Percentiles rank a stretch among this genome's conserved stretches.
These are phyloP conservation scores for Physcomitrellopsis africana DNA, from an alignment of 225 moss, liverwort and hornwort species.

Conservation along the genomic window DNA sequence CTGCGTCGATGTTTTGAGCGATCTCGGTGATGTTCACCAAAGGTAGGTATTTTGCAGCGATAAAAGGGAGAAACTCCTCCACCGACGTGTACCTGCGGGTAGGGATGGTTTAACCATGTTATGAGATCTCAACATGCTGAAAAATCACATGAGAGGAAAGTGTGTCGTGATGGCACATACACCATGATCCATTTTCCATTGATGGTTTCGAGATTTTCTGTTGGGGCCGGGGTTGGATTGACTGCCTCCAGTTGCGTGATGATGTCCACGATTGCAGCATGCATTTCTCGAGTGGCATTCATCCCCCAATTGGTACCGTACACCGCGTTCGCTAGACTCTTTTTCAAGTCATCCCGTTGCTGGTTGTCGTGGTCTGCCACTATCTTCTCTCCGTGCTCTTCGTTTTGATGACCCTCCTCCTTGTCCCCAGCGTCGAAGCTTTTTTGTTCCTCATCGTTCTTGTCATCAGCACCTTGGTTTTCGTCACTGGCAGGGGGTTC, in stretches of 20 bases:
- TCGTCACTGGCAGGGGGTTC: neutral
- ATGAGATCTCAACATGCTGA: too few relatives aligned
- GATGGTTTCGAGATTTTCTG: constrained; percentile 53
- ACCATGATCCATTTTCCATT: constrained; percentile 74
- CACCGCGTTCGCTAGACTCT: constrained; percentile 51
- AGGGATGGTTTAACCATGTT: neutral
- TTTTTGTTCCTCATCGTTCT: neutral
- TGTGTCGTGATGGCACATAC: constrained; percentile 34
- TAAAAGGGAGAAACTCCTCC: constrained; percentile 56
- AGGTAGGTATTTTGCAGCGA: constrained; percentile 67
- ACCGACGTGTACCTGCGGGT: constrained; percentile 61
- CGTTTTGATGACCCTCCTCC: neutral
- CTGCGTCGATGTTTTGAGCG: constrained; percentile 58
- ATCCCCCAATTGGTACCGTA: constrained; percentile 66
- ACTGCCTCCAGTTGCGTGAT: constrained; percentile 71
- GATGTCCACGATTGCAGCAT: constrained; percentile 62
- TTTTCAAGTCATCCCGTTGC: constrained; percentile 56
- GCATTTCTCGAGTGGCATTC: constrained; percentile 58
- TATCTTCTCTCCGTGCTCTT: neutral
- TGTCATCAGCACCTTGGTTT: neutral
- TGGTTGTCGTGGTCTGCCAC: neutral
- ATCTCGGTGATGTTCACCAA: constrained; percentile 70
- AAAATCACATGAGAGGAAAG: too few relatives aligned
- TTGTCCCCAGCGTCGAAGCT: neutral
- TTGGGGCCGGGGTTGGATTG: constrained; percentile 70